Base-by-base conservation (phyloP, 106 monocot genomes). In the Dendrobium huoshanense region DNA sequence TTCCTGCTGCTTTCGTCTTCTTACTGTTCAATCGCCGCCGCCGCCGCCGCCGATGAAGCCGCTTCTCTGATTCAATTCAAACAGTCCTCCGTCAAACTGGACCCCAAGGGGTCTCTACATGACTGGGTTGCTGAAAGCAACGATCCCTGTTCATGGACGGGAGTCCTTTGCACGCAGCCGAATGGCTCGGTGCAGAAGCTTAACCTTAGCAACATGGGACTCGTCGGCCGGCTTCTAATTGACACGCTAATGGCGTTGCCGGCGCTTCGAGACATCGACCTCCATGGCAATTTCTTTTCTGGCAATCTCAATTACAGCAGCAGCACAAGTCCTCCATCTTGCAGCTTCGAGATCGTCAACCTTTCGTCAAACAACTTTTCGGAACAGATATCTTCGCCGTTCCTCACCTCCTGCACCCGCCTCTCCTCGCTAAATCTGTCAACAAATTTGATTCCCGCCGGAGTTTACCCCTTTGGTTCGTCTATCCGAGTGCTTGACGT, bases 341-440 rank as follows among this genome's bases (percentile, higher is more conserved):
- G 96, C 81, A 43, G 75, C 54, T 82, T 96, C 33, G 70, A 80
- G 67, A 55, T 67, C 8, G 79, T 94, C 19, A 90, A 96, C 78
- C 73, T 96, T 5, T 96, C 93, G 11, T 70, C 81, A 15, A 96
- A 96, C 85, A 90, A 81, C 75, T 85, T 94, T 43, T 81, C 86
- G 13, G 87, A 42, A 22, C 7, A 79, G 6, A 40, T 96, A 31
- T 64, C 88, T 0, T 73, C 67, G 1, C 7, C 40, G 6, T 90
- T 94, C 87, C 78, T 93, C 73, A 25, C 84, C 6, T 29, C 59
- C 2, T 96, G 96, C 73, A 5, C 41, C 9, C 40, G 48, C 9
- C 79, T 96, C 24, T 58, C 49, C 2, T 80, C 75, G 6, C 79
- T 94, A 42, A 94, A 94, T 47, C 42, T 94, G 65, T 91, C 93